Evolutionary conservation across 495 filamentous ascomycete species (phyloP).

Genomic region (Daldinia grandis): DNA sequence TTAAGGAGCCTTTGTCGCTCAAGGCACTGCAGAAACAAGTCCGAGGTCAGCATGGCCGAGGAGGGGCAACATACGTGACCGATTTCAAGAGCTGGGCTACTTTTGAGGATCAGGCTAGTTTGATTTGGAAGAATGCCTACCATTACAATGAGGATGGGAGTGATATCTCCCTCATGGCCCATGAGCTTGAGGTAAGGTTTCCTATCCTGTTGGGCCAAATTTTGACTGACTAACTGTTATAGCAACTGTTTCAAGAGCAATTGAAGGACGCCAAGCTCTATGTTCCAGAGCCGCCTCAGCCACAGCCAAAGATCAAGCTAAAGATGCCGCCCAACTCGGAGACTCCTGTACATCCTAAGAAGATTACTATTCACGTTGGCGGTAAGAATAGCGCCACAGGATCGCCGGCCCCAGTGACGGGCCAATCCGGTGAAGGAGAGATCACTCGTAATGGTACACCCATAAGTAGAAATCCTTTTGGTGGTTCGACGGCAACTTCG

Average conservation of each 20-base stretch:
- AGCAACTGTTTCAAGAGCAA: constrained; percentile 71
- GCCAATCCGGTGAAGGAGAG: constrained; percentile 51
- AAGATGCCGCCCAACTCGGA: constrained; percentile 62
- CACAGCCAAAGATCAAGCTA: constrained; percentile 79
- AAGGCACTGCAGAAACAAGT: constrained; percentile 75
- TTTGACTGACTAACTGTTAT: constrained; percentile 41
- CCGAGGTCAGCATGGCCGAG: constrained; percentile 70
- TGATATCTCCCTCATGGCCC: constrained; percentile 74
- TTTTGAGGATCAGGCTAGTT: constrained; percentile 78
- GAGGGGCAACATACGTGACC: constrained; percentile 68
- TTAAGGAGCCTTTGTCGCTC: constrained; percentile 75
- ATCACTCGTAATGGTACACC: constrained; percentile 42
- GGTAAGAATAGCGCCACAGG: constrained; percentile 59
- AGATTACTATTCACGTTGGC: constrained; percentile 64
- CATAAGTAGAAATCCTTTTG: constrained; percentile 37
- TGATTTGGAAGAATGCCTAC: constrained; percentile 86
- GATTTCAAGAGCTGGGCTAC: constrained; percentile 79
- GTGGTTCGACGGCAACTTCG: constrained; percentile 37
- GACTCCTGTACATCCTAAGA: constrained; percentile 52
- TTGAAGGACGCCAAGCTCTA: constrained; percentile 72
- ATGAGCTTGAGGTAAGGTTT: constrained; percentile 73
- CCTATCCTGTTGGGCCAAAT: background rate
- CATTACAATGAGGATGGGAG: constrained; percentile 91
- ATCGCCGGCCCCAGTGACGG: constrained; percentile 63
- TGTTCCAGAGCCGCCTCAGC: constrained; percentile 70